Percentiles rank a stretch among this genome's conserved stretches.
Evolutionary conservation across 225 moss, liverwort and hornwort genomes (phyloP).

Genomic region (Bryum argenteum): DNA sequence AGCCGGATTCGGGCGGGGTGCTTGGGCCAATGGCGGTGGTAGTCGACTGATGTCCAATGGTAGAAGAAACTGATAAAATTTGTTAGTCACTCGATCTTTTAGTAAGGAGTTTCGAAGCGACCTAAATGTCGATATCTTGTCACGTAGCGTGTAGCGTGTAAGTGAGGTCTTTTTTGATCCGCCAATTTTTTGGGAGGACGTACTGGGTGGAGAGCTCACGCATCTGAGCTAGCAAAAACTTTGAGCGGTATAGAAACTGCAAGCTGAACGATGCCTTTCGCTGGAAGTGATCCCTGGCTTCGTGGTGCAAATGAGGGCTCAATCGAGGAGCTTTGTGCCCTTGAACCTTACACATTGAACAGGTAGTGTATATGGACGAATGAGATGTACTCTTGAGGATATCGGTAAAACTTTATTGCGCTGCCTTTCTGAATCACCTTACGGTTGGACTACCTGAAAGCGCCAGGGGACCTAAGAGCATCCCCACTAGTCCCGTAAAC

Average conservation of each 20-base stretch:
- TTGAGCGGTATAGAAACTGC: conserved; percentile 6
- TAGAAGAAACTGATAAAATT: conserved; percentile 43
- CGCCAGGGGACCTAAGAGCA: too few relatives aligned
- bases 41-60: conserved; percentile 66
- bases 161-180: background rate
- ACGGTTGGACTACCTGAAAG: too few relatives aligned
- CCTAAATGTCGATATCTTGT: background rate
- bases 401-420: conserved; percentile 7
- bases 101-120: background rate
- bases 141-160: background rate
- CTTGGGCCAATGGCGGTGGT: conserved; percentile 95
- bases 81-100: background rate
- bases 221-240: background rate
- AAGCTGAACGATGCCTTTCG: background rate
- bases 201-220: conserved; percentile 4
- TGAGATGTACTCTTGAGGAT: background rate
- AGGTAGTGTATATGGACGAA: conserved; percentile 16
- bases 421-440: conserved; percentile 9
- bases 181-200: background rate
- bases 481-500: too few relatives aligned
- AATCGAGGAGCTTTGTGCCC: background rate
- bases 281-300: conserved; percentile 1
- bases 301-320: conserved; percentile 17
- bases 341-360: conserved; percentile 7
- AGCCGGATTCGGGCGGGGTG: conserved; percentile 60